Evolutionary conservation across 768 basidiomycete species (phyloP), one percentile per base, ranked within the genome.

Genomic region (Auriscalpium orientale): DNA sequence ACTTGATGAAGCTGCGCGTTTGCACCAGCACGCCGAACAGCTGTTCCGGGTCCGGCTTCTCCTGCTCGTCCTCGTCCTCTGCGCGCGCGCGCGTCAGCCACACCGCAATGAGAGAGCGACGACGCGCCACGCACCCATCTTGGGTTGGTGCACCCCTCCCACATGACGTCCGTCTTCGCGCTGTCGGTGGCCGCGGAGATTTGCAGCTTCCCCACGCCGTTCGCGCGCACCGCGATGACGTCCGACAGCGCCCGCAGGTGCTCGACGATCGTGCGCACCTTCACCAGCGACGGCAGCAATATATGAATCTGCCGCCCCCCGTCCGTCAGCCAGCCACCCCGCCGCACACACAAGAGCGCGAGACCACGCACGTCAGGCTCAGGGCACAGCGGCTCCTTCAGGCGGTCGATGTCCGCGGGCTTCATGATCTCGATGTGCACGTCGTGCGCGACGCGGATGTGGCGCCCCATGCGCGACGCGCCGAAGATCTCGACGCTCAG

Each of bases 381-480:
- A 1, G 92, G 92, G 65, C 91, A 94, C 62, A 89, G 68, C 1
- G 92, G 92, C 66, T 94, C 92, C 28, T 73, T 77, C 54, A 94
- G 76, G 58, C 76, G 81, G 18, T 79, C 83, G 11, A 89, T 81
- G 56, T 94, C 92, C 0, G 74, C 72, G 1, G 86, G 86, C 55
- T 82, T 82, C 80, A 91, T 78, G 9, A 95, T 84, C 50, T 88
- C 87, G 55, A 94, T 87, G 61, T 80, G 79, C 33, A 94, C 88
- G 63, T 93, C 91, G 65, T 95, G 91, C 0, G 80, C 74, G 20
- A 94, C 80, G 46, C 79, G 76, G 43, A 91, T 78, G 45, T 69
- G 75, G 56, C 83, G 75, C 6, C 88, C 88, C 33, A 80, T 74
- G n/a, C 82, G 73, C 10, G 83, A 85, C 51, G 79, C 70, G 0